These are phyloP conservation scores for Conticribra weissflogii DNA, from an alignment of 108 stramenopile genomes.

Conservation along the genomic window DNA sequence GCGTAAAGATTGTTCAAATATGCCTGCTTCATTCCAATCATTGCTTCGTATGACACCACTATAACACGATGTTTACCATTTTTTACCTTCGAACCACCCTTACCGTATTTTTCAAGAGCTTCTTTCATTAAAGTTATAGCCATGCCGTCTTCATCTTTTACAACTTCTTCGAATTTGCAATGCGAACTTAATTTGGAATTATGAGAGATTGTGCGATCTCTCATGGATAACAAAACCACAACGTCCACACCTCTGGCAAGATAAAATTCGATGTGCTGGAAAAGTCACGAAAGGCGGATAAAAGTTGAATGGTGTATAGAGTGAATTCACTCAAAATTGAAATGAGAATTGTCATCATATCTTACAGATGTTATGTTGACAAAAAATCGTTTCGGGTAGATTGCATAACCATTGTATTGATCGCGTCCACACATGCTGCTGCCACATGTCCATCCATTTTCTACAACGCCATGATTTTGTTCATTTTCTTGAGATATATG, in stretches of 20 bases:
- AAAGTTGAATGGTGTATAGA: neutral
- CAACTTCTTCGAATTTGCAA: slow-evolving; percentile 6
- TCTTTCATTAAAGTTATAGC: slow-evolving; percentile 26
- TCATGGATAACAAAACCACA: slow-evolving; percentile 28
- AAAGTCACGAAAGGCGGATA: slow-evolving; percentile 10
- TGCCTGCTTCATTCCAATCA: slow-evolving; percentile 17
- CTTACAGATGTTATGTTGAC: slow-evolving; percentile 36
- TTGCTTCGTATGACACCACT: slow-evolving; percentile 18
- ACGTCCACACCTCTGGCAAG: slow-evolving; percentile 43
- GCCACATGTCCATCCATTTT: no score
- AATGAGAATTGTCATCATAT: no score
- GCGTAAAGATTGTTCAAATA: slow-evolving; percentile 23
- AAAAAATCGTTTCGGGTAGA: slow-evolving; percentile 30
- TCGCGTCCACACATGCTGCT: slow-evolving; percentile 23
- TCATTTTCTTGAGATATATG: slow-evolving; percentile 7
- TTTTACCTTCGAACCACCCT: slow-evolving; percentile 8
- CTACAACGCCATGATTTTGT: no score
- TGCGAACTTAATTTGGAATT: slow-evolving; percentile 17
- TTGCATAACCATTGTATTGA: slow-evolving; percentile 13
- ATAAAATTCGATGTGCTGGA: slow-evolving; percentile 52
- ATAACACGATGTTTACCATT: slow-evolving; percentile 19
- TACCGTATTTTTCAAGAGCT: slow-evolving; percentile 33
- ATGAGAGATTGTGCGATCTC: slow-evolving; percentile 36
- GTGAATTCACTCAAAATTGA: neutral
- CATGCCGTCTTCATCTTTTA: slow-evolving; percentile 22